Base-by-base conservation (phyloP, 202 grass and related monocot genomes). In the Zizania palustris region DNA sequence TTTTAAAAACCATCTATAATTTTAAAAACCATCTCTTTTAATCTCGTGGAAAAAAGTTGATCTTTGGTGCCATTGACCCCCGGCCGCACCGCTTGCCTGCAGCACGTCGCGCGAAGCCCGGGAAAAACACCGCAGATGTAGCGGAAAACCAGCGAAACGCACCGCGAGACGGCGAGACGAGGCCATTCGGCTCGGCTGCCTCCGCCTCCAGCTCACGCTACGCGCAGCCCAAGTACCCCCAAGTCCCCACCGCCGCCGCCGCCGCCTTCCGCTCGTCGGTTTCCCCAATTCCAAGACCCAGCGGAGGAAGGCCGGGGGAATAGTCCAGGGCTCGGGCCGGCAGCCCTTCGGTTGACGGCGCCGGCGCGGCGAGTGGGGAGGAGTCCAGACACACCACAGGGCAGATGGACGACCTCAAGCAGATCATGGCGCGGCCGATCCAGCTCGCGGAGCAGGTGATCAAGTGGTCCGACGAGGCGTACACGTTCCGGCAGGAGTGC, bases 361-460 rank as follows among this genome's bases (percentile, higher is more conserved):
- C 22, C 22, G 50, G 46, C 44, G 56, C 19, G 13, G 67, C n/a
- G 70, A 41, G 63, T 11, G 15, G 20, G 9, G 72, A 61, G 60
- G 76, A 34, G 28, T 28, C 28, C 28, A 28, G 2, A 28, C 28
- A 1, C 28, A n/a, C n/a, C n/a, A n/a, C n/a, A n/a, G n/a, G n/a
- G n/a, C 28, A 28, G 74, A 91, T 82, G 89, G 87, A 86, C 85
- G 96, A 87, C 66, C 91, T 95, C 0, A 98, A 98, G 91, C 91
- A 88, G 80, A 92, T 98, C 85, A 85, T 98, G 83, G 89, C 96
- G 71, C 87, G 80, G 80, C 91, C 96, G 78, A 98, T 98, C 85
- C 96, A 95, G 85, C 87, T 98, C 40, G 85, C 91, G 9, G 96
- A 98, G 77, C 91, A 98, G 70, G 96, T 95, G 8, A 95, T 90